A percentile compares a stretch with the other conserved stretches of the same genome.
These are phyloP conservation scores for Mucor racemosus DNA, from an alignment of 371 early-diverging fungal species.

Conservation along the genomic window DNA sequence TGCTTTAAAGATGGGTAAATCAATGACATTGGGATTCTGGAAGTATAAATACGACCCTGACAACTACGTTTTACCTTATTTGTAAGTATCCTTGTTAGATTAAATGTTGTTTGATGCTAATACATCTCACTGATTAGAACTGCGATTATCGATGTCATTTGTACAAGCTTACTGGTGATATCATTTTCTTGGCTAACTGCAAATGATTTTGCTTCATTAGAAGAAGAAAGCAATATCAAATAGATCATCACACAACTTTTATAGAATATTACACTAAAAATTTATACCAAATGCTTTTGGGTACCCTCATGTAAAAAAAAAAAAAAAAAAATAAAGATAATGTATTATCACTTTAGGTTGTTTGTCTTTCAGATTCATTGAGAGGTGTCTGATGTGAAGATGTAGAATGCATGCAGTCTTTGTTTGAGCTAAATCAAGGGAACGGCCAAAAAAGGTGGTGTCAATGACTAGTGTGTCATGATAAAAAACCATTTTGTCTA, in stretches of 20 bases:
- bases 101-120: constrained; percentile 31
- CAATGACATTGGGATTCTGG: constrained; percentile 69
- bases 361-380: no score
- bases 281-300: neutral
- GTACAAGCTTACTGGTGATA: constrained; percentile 58
- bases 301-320: neutral
- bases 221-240: neutral
- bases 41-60: constrained; percentile 78
- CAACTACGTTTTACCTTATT: constrained; percentile 81
- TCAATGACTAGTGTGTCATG: no score
- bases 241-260: neutral
- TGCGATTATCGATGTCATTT: constrained; percentile 65
- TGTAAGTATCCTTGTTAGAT: constrained; percentile 49
- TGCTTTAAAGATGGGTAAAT: constrained; percentile 60
- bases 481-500: no score
- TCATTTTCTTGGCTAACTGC: constrained; percentile 48
- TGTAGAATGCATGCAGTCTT: no score
- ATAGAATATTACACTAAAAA: neutral
- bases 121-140: constrained; percentile 39
- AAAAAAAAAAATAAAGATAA: no score
- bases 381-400: no score
- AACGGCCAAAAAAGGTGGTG: no score
- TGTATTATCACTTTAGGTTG: no score
- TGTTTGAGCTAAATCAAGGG: no score
- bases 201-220: constrained; percentile 22